These are phyloP conservation scores for Termitomyces sp. DNA, from an alignment of 768 basidiomycete genomes.

Conservation along the genomic window DNA sequence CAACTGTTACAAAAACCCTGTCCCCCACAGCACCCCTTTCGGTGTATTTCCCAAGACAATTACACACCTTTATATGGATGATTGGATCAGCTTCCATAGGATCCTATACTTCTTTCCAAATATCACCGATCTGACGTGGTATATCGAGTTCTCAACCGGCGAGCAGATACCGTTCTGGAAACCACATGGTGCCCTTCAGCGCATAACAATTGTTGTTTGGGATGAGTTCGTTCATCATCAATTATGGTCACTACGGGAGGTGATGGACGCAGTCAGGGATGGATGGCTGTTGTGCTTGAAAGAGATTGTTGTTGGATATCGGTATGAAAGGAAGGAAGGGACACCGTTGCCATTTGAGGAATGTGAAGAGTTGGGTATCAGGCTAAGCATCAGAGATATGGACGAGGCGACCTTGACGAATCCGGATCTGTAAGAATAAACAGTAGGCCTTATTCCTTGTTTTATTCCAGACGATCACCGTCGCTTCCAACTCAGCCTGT, in stretches of 20 bases:
- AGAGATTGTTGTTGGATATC: neutral
- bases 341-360: neutral
- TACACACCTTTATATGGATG: neutral
- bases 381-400: neutral
- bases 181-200: neutral
- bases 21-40: neutral
- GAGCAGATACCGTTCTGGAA: neutral
- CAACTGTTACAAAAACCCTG: neutral
- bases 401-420: no score
- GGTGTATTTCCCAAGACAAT: neutral
- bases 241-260: no score
- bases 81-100: neutral
- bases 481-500: constrained; percentile 45
- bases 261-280: neutral
- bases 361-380: neutral
- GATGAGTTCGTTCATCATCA: no score
- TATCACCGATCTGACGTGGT: neutral
- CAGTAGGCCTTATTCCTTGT: no score
- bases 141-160: no score
- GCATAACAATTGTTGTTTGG: neutral
- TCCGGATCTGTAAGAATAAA: no score
- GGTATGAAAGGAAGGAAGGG: neutral
- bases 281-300: neutral
- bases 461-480: no score
- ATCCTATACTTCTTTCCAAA: neutral